A percentile compares a stretch with the other conserved stretches of the same genome.
Evolutionary conservation across 345 rosid genomes (phyloP).

Genomic region (Pugionium dolabratum): DNA sequence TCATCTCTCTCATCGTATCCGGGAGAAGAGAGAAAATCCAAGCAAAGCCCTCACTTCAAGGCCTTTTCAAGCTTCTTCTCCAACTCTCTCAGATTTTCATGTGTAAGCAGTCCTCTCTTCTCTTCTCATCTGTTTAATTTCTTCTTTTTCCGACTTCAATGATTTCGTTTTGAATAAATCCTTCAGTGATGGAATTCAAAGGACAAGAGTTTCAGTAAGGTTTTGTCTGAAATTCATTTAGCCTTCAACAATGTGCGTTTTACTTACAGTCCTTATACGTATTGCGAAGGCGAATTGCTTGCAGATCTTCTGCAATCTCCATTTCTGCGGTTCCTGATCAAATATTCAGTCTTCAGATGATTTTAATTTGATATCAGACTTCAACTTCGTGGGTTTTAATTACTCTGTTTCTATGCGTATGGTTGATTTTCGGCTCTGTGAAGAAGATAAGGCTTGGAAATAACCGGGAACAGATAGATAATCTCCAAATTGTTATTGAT

Average conservation of each 20-base stretch:
- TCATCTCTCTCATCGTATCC: no score
- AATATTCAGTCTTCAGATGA: background rate
- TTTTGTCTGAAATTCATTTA: constrained; percentile 2
- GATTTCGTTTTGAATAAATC: background rate
- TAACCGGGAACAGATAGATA: background rate
- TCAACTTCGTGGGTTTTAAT: constrained; percentile 6
- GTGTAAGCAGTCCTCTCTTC: constrained; percentile 12
- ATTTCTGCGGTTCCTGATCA: background rate
- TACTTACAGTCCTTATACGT: constrained; percentile 5
- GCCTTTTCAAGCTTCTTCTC: constrained; percentile 12
- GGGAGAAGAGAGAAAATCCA: background rate
- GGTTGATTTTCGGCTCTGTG: background rate
- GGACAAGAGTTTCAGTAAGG: background rate
- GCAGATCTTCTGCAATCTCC: background rate
- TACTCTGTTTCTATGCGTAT: constrained; percentile 8
- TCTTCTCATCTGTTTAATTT: background rate
- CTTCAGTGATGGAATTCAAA: background rate
- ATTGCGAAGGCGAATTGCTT: background rate
- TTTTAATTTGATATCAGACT: background rate
- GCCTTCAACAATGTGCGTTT: background rate
- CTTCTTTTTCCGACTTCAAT: background rate
- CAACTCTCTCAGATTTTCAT: background rate
- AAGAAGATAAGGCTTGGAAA: background rate
- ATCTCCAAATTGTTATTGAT: background rate
- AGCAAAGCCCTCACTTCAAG: constrained; percentile 6